Evolutionary conservation across 352 stramenopile species (phyloP).

Genomic region (Pythium aristosporum): DNA sequence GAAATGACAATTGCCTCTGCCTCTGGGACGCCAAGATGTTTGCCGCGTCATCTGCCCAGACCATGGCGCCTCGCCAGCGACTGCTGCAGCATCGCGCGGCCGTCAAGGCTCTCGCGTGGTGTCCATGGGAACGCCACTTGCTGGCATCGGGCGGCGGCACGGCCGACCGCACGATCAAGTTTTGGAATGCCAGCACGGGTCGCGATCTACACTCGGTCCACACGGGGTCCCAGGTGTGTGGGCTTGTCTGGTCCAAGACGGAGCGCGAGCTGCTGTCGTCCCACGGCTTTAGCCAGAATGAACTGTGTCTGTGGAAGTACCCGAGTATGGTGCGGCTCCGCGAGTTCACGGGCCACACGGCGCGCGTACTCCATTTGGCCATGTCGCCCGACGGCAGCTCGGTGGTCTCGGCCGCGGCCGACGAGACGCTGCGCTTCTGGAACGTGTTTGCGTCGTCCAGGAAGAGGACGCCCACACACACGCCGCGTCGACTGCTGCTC

Average conservation of each 20-base stretch:
- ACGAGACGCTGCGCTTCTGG: constrained; percentile 98
- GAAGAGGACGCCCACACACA: neutral
- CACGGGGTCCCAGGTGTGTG: constrained; percentile 95
- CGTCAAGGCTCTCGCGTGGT: constrained; percentile 97
- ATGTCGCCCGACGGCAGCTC: constrained; percentile 90
- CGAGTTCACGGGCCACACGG: constrained; percentile 93
- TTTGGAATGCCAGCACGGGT: constrained; percentile 92
- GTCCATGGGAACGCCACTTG: constrained; percentile 92
- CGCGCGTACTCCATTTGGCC: constrained; percentile 92
- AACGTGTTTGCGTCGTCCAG: constrained; percentile 75
- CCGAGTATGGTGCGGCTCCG: constrained; percentile 91
- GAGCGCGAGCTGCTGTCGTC: constrained; percentile 93
- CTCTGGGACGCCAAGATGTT: constrained; percentile 88
- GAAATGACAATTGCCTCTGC: constrained; percentile 95
- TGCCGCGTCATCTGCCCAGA: neutral
- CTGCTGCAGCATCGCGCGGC: constrained; percentile 92
- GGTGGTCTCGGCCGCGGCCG: constrained; percentile 92
- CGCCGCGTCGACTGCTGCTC: constrained; percentile 15
- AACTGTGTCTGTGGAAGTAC: constrained; percentile 96
- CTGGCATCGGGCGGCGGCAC: constrained; percentile 94
- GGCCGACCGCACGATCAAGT: constrained; percentile 96
- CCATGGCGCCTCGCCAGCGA: constrained; percentile 36
- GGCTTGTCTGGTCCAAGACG: constrained; percentile 85
- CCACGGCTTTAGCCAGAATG: constrained; percentile 93
- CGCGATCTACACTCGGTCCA: constrained; percentile 91